A percentile compares a stretch with the other conserved stretches of the same genome.
phyloP scores from a whole-genome alignment of 106 monocot genomes.

The Allium sativum region DNA sequence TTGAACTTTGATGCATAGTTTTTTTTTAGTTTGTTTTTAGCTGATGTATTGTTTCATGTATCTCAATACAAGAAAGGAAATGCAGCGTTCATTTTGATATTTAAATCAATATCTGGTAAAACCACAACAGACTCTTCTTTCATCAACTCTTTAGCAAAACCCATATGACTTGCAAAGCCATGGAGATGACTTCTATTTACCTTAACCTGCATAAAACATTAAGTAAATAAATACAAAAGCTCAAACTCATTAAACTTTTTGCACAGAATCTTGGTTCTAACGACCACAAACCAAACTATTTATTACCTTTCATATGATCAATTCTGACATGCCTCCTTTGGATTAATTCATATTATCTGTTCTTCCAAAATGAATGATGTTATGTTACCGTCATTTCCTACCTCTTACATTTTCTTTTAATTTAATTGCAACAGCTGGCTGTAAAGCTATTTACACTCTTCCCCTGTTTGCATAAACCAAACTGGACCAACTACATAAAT shows the following conservation, averaged over 20 bases:
- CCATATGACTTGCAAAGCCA: slow-evolving; percentile 67
- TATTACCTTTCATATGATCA: no score
- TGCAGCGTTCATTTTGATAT: neutral
- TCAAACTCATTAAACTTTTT: neutral
- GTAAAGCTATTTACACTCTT: no score
- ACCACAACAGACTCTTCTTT: slow-evolving; percentile 81
- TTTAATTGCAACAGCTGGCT: no score
- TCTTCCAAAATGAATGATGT: no score
- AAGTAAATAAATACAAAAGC: neutral
- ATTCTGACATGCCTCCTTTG: no score
- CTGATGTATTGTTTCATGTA: neutral
- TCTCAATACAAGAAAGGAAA: neutral
- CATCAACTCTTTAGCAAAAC: slow-evolving; percentile 66
- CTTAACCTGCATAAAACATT: slow-evolving; percentile 72
- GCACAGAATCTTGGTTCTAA: neutral
- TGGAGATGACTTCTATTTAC: slow-evolving; percentile 30
- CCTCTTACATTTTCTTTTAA: no score
- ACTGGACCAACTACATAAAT: no score
- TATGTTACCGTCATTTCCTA: no score
- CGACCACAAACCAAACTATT: neutral
- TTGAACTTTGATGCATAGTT: no score
- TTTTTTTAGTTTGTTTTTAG: no score
- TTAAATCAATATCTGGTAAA: slow-evolving; percentile 46
- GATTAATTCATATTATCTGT: no score
- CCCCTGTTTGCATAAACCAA: no score